Evolutionary conservation across 108 stramenopile genomes (phyloP), one percentile per base, ranked within the genome.

Genomic region (Nitzschia palea): DNA sequence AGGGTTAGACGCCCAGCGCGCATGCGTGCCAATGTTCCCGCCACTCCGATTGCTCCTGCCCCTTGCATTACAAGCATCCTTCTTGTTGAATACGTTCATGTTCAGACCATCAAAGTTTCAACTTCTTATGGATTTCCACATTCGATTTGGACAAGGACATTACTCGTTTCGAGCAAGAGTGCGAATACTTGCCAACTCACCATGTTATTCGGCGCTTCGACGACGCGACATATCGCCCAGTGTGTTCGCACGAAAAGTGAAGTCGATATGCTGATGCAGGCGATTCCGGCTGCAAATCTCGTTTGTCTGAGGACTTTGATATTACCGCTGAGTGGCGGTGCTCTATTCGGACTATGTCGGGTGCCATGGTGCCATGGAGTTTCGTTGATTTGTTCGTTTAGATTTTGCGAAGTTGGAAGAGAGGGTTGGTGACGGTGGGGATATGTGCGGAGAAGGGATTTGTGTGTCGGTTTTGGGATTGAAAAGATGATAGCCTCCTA

Each of bases 181-280:
- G n/a, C n/a, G n/a, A n/a, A n/a, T n/a, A n/a, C n/a, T n/a, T n/a
- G n/a, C n/a, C n/a, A n/a, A n/a, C 74, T 62, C 44, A 76, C 74
- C 74, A 76, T 55, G n/a, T 48, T 47, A 76, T 68, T 20, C 62
- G 66, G 9, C 74, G 44, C 55, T 80, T 80, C 14, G 79, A 65
- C 0, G 37, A 44, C 3, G 52, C 32, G 3, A 51, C 30, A 37
- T 63, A 74, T 33, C 47, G 48, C 8, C 73, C 73, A 1, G 58
- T 25, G 23, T 51, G 48, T 28, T 74, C 65, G 35, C 65, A 74
- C 28, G 58, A 67, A 43, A 61, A 74, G 44, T 66, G 65, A 52
- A 61, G 58, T 14, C 65, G 47, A 30, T 74, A 74, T 15, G 57
- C 59, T 20, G 47, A 20, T 12, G 47, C 9, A 20, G 47, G 47